These are phyloP conservation scores for Histomonas meleagridis DNA, from an alignment of 208 protist genomes.

Conservation along the genomic window DNA sequence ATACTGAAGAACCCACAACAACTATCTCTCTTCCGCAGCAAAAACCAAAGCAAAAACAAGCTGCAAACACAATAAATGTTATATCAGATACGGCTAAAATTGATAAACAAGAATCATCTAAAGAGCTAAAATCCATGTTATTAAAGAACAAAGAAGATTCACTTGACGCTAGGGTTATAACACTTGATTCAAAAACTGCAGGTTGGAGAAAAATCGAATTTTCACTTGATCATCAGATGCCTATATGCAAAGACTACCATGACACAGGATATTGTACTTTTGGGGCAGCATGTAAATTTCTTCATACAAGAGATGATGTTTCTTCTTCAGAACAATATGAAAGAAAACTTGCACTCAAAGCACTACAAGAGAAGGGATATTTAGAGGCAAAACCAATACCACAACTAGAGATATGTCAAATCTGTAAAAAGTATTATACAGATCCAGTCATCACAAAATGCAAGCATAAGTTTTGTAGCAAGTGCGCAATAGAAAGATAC, in stretches of 20 bases:
- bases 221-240: neutral
- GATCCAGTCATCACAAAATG: neutral
- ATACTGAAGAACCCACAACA: too few relatives aligned
- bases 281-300: neutral
- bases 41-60: too few relatives aligned
- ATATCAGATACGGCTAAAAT: too few relatives aligned
- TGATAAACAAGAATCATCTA: too few relatives aligned
- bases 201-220: neutral
- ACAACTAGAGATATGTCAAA: neutral
- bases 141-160: too few relatives aligned
- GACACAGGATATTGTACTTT: slow-evolving; percentile 17
- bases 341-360: neutral
- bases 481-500: neutral
- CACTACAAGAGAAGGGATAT: neutral
- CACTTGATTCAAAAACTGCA: neutral
- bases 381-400: neutral
- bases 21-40: too few relatives aligned
- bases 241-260: neutral
- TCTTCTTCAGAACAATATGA: neutral
- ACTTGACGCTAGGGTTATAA: too few relatives aligned
- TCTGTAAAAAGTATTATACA: neutral
- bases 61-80: too few relatives aligned
- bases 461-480: neutral
- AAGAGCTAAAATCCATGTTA: too few relatives aligned
- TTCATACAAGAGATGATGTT: neutral